These are phyloP conservation scores for Sugiyamaella sp. DNA, from an alignment of 1,139 yeast species.

Conservation along the genomic window DNA sequence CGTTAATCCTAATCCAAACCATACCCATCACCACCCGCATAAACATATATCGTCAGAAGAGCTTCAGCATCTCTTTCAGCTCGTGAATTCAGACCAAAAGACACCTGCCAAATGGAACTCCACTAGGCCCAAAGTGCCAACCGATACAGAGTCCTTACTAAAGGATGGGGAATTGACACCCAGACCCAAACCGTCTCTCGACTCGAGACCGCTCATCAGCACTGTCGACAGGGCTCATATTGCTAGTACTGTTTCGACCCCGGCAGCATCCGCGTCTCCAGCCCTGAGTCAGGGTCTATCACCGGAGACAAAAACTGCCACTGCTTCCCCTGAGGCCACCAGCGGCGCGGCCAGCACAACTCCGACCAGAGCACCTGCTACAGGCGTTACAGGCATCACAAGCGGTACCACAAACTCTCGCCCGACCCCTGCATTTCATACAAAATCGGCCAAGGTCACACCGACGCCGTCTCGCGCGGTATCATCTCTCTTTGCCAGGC, in stretches of 20 bases:
- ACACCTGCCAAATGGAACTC: conserved; percentile 6
- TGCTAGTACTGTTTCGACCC: too few relatives aligned
- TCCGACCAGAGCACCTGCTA: background rate
- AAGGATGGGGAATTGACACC: conserved; percentile 9
- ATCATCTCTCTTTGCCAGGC: conserved; percentile 24
- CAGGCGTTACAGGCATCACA: background rate
- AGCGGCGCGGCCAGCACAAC: background rate
- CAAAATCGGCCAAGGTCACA: conserved; percentile 20
- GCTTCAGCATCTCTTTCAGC: conserved; percentile 32
- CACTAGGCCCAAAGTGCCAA: background rate
- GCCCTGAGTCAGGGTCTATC: background rate
- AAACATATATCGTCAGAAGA: conserved; percentile 34
- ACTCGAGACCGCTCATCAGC: background rate
- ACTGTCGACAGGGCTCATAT: too few relatives aligned
- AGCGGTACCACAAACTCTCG: background rate
- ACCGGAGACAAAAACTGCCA: too few relatives aligned
- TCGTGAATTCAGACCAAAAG: conserved; percentile 27
- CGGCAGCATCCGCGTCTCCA: conserved; percentile 2
- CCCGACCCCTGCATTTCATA: conserved; percentile 11
- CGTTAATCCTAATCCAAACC: background rate
- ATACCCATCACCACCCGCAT: conserved; percentile 18
- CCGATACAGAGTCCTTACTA: background rate
- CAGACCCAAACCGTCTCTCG: background rate
- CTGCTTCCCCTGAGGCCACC: background rate
- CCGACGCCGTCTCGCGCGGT: conserved; percentile 30